phyloP scores from a whole-genome alignment of 2,329 filamentous ascomycete genomes.

The Elsinoe australis region DNA sequence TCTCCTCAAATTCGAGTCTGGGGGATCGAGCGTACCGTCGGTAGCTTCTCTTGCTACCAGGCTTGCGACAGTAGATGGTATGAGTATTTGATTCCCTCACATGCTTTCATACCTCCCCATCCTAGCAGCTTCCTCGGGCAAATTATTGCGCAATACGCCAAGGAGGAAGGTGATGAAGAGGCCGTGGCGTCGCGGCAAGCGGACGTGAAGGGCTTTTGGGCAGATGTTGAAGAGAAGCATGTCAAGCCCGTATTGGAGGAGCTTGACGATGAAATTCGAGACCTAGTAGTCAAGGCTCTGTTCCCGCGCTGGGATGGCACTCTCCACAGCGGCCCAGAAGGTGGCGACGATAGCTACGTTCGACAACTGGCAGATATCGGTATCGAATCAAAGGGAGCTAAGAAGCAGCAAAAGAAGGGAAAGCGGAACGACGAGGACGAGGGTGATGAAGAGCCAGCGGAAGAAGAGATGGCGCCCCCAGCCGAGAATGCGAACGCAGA shows the following conservation, averaged over 20 bases:
- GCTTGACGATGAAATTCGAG: constrained; percentile 56
- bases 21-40: constrained; percentile 84
- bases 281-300: constrained; percentile 55
- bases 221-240: constrained; percentile 68
- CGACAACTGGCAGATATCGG: constrained; percentile 16
- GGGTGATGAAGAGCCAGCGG: constrained; percentile 23
- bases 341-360: constrained; percentile 23
- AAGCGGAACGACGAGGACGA: constrained; percentile 11
- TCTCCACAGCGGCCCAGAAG: constrained; percentile 26
- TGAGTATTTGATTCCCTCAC: constrained; percentile 91
- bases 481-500: constrained; percentile 12
- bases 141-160: constrained; percentile 69
- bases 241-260: constrained; percentile 60
- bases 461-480: constrained; percentile 18
- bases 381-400: constrained; percentile 4
- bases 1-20: constrained; percentile 88
- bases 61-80: constrained; percentile 93
- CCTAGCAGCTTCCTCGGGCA: constrained; percentile 78
- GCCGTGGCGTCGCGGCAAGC: constrained; percentile 61
- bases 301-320: constrained; percentile 19
- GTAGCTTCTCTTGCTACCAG: constrained; percentile 90
- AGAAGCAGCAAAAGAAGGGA: constrained; percentile 6
- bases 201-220: constrained; percentile 77
- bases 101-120: constrained; percentile 86
- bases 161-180: constrained; percentile 64